phyloP scores from a whole-genome alignment of 2,329 filamentous ascomycete genomes.

The Fusarium dlaminii region DNA sequence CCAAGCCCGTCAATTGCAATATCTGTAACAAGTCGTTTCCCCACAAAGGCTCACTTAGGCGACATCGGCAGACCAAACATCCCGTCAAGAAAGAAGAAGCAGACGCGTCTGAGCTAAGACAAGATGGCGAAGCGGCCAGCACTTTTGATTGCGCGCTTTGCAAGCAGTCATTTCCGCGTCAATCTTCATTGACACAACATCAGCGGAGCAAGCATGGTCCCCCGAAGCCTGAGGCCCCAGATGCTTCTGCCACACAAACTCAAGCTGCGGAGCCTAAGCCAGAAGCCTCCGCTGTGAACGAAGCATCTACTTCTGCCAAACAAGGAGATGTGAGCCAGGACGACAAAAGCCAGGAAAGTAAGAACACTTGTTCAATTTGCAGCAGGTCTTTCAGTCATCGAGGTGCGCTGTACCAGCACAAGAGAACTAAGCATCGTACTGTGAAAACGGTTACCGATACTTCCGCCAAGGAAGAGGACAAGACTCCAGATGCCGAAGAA shows the following conservation, averaged over 20 bases:
- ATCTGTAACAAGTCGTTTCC: not conserved
- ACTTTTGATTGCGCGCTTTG: not conserved
- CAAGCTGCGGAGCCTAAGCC: not conserved
- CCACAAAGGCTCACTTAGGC: not conserved
- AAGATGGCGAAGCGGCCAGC: not conserved
- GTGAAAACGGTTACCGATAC: not conserved
- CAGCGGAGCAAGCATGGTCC: not conserved
- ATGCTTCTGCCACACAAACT: not conserved
- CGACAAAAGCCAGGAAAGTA: no score
- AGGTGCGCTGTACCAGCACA: not conserved
- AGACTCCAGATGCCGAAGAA: not conserved
- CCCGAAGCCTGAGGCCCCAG: not conserved
- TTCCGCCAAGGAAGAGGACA: not conserved
- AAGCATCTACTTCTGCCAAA: not conserved
- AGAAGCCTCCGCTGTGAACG: not conserved
- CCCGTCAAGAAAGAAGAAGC: not conserved
- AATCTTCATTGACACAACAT: not conserved
- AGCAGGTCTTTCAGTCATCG: not conserved
- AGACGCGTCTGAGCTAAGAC: not conserved
- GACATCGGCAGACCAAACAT: not conserved
- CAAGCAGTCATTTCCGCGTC: not conserved
- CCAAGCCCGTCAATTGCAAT: not conserved
- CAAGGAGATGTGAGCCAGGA: not conserved
- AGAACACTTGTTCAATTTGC: not conserved
- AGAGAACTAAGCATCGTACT: not conserved